These are phyloP conservation scores for Brettanomyces bruxellensis DNA, from an alignment of 805 yeast species.

Conservation along the genomic window DNA sequence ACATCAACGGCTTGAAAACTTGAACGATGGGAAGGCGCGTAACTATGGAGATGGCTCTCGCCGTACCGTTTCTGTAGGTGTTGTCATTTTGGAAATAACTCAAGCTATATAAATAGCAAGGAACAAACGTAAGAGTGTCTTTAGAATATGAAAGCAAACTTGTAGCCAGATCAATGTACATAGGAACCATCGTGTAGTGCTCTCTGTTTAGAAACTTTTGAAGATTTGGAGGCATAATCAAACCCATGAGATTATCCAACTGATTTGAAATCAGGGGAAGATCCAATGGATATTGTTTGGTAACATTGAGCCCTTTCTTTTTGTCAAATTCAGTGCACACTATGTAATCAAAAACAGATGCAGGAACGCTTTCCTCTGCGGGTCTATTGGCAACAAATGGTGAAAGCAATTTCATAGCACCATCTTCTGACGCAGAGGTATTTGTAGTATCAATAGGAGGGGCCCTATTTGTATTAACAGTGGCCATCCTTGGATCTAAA, in stretches of 20 bases:
- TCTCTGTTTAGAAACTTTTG: conserved; percentile 36
- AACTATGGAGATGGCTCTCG: conserved; percentile 36
- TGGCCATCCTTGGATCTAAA: too few relatives aligned
- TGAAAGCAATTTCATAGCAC: not conserved
- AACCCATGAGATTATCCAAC: conserved; percentile 21
- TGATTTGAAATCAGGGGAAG: conserved; percentile 60
- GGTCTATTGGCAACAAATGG: not conserved
- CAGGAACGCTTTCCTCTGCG: not conserved
- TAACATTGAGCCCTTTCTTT: conserved; percentile 60
- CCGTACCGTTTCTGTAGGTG: conserved; percentile 32
- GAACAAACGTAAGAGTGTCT: conserved; percentile 6
- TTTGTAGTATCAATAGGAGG: too few relatives aligned
- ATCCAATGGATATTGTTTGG: conserved; percentile 48
- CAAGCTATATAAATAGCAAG: conserved; percentile 20
- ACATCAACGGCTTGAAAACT: conserved; percentile 38
- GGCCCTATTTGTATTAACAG: too few relatives aligned
- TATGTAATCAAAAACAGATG: conserved; percentile 16
- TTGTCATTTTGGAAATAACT: conserved; percentile 21
- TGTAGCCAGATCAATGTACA: conserved; percentile 26
- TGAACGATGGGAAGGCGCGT: conserved; percentile 36
- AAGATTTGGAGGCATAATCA: conserved; percentile 29
- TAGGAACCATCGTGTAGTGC: conserved; percentile 48
- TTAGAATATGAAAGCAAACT: conserved; percentile 11
- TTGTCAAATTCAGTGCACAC: conserved; percentile 75
- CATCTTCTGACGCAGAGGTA: too few relatives aligned